Conservation (phyloP, 306 rosid genomes). For the Senna tora region DNA sequence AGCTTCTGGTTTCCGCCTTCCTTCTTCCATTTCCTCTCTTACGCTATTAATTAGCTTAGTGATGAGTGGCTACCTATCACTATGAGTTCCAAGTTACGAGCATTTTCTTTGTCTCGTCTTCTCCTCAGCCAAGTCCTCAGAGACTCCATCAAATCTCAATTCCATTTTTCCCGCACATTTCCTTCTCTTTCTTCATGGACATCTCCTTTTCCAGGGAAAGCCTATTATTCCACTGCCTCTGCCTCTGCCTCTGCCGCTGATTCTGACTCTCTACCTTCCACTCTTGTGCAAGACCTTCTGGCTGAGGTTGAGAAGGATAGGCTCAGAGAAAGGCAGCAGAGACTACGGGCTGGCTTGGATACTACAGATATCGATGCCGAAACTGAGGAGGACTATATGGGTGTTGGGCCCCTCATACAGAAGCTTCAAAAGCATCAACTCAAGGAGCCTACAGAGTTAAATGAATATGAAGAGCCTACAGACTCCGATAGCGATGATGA, state of each 20-base stretch:
- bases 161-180: constrained; percentile 30
- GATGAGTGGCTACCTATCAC: not conserved
- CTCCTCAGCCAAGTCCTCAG: constrained; percentile 37
- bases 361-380: constrained; percentile 70
- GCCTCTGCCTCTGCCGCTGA: not conserved
- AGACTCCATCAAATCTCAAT: constrained; percentile 38
- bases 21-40: not conserved
- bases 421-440: constrained; percentile 63
- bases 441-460: constrained; percentile 43
- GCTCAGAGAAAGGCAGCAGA: constrained; percentile 61
- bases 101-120: constrained; percentile 2
- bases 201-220: constrained; percentile 27
- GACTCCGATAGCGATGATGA: constrained; percentile 87
- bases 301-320: constrained; percentile 68
- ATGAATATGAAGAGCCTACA: constrained; percentile 65
- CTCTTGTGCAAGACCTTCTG: constrained; percentile 55
- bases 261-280: constrained; percentile 13
- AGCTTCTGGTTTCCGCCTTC: not conserved
- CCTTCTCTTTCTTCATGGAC: constrained; percentile 27
- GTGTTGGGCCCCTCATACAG: constrained; percentile 64
- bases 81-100: constrained; percentile 8
- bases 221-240: constrained; percentile 51
- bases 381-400: constrained; percentile 63
- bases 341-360: constrained; percentile 60
- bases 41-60: not conserved